A percentile compares a stretch with the other conserved stretches of the same genome.
phyloP scores from a whole-genome alignment of 2,329 filamentous ascomycete genomes.

The Canariomyces notabilis region DNA sequence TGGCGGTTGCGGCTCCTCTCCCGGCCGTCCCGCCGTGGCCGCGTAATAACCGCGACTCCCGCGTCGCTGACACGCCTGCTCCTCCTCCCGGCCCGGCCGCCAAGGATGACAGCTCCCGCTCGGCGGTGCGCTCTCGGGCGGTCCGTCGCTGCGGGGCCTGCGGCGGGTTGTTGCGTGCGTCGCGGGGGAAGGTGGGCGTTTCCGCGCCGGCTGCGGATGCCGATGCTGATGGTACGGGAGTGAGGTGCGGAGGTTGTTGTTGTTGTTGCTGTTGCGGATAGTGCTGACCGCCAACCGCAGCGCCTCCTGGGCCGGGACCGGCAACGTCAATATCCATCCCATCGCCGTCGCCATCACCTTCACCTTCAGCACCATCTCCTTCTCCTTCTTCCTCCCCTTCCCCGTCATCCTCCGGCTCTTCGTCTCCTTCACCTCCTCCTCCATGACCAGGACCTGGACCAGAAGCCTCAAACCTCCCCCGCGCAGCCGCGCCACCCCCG shows the following conservation, averaged over 20 bases:
- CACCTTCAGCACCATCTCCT: constrained; percentile 4
- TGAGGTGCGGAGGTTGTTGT: background rate
- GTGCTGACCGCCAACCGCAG: no score
- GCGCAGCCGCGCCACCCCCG: background rate
- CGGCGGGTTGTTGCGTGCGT: background rate
- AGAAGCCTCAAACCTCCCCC: no score
- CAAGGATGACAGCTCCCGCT: background rate
- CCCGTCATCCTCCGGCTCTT: background rate
- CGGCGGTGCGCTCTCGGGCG: constrained; percentile 6
- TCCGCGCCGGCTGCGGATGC: constrained; percentile 1
- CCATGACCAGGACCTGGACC: no score
- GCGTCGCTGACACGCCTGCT: background rate
- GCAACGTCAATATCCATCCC: constrained; percentile 13
- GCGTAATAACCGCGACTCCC: background rate
- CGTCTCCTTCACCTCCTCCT: no score
- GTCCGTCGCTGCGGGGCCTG: constrained; percentile 4
- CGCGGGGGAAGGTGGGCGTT: constrained; percentile 8
- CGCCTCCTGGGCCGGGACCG: background rate
- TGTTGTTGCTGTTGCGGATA: background rate
- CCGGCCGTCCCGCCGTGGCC: background rate
- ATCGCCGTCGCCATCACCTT: constrained; percentile 12
- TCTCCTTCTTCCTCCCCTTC: constrained; percentile 10
- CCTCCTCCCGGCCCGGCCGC: constrained; percentile 4
- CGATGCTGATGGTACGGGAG: no score
- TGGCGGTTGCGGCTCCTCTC: background rate